Evolutionary conservation across 352 stramenopile species (phyloP).

Genomic region (Phytophthora constricta): DNA sequence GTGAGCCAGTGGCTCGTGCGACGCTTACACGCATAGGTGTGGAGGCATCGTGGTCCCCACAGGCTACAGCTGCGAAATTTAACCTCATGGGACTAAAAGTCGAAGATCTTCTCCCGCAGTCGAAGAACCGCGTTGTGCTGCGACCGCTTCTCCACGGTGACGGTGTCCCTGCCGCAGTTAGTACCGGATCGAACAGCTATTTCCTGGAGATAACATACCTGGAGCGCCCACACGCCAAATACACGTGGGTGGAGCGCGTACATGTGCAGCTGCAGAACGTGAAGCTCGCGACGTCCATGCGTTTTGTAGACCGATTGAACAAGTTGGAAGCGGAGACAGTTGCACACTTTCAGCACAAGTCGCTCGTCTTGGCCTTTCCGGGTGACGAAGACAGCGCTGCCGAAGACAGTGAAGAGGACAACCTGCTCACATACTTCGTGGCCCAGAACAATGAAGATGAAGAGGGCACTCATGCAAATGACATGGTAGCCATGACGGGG

Average conservation of each 20-base stretch:
- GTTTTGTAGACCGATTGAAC: slow-evolving; percentile 78
- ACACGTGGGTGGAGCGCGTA: slow-evolving; percentile 70
- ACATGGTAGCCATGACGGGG: slow-evolving; percentile 78
- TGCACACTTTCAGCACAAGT: slow-evolving; percentile 72
- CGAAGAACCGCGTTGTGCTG: slow-evolving; percentile 74
- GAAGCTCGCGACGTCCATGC: slow-evolving; percentile 79
- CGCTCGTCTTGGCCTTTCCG: slow-evolving; percentile 53
- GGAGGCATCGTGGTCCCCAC: slow-evolving; percentile 51
- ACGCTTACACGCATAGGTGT: slow-evolving; percentile 72
- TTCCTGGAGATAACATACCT: slow-evolving; percentile 79
- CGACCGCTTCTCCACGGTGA: slow-evolving; percentile 49
- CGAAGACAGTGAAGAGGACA: slow-evolving; percentile 43
- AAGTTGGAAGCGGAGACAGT: slow-evolving; percentile 65
- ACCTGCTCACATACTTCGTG: slow-evolving; percentile 80
- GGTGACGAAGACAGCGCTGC: slow-evolving; percentile 34
- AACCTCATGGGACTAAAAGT: slow-evolving; percentile 80
- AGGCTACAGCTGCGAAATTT: slow-evolving; percentile 61
- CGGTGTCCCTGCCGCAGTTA: slow-evolving; percentile 15
- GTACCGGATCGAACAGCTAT: slow-evolving; percentile 42
- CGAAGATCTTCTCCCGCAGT: slow-evolving; percentile 68
- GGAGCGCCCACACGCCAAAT: slow-evolving; percentile 74
- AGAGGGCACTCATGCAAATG: slow-evolving; percentile 18
- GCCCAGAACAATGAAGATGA: slow-evolving; percentile 49
- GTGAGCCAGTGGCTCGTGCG: slow-evolving; percentile 67
- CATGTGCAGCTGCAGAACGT: slow-evolving; percentile 71